phyloP scores from a whole-genome alignment of 768 basidiomycete species.

The Chalciporus sphaerocephalus region DNA sequence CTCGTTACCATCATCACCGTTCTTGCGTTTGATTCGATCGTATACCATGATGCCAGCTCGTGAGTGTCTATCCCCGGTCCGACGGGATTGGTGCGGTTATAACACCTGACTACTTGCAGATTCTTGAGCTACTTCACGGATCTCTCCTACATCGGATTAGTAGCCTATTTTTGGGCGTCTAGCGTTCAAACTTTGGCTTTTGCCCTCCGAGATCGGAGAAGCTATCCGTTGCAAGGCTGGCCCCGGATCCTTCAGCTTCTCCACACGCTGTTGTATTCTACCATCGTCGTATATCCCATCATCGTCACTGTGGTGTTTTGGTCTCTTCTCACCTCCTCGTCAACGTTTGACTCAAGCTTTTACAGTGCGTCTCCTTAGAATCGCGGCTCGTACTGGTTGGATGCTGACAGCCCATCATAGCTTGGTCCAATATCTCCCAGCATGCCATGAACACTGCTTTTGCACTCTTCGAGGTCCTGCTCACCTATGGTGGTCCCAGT shows the following conservation, averaged over 20 bases:
- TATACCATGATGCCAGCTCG: conserved; percentile 28
- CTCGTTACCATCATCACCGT: conserved; percentile 37
- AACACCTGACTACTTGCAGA: conserved; percentile 29
- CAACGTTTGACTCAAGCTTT: conserved; percentile 39
- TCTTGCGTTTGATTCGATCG: conserved; percentile 30
- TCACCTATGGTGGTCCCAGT: conserved; percentile 48
- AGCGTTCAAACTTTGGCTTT: conserved; percentile 50
- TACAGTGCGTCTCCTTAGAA: conserved; percentile 31
- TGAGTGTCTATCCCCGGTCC: conserved; percentile 25
- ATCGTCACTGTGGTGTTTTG: conserved; percentile 64
- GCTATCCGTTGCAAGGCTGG: conserved; percentile 61
- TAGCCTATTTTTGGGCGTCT: conserved; percentile 59
- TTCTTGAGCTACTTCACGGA: conserved; percentile 64
- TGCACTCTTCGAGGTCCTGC: conserved; percentile 52
- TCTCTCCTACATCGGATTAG: conserved; percentile 57
- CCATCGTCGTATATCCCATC: conserved; percentile 53
- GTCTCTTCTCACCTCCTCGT: conserved; percentile 44
- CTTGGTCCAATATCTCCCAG: conserved; percentile 55
- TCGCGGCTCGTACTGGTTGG: neutral
- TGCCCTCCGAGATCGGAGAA: conserved; percentile 29
- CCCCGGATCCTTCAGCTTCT: conserved; percentile 49
- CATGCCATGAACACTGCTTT: conserved; percentile 59
- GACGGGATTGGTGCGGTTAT: neutral
- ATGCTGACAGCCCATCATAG: conserved; percentile 28
- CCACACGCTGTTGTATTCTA: conserved; percentile 51